phyloP scores from a whole-genome alignment of 306 rosid species.

The Coriaria nepalensis region DNA sequence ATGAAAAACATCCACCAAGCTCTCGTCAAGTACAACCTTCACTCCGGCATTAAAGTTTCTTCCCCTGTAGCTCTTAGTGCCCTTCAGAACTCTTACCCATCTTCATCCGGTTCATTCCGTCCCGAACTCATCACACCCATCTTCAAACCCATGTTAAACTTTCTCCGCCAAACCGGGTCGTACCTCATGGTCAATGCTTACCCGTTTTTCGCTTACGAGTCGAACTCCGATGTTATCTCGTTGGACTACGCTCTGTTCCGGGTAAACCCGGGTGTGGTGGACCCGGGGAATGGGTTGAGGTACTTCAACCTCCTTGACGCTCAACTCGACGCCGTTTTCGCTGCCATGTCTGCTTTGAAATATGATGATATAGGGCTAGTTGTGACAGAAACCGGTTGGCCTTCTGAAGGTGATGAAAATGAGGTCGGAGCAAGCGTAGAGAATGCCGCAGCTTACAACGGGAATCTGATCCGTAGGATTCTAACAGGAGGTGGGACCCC shows the following conservation, averaged over 20 bases:
- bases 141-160: slow-evolving; percentile 59
- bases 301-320: slow-evolving; percentile 80
- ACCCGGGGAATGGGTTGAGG: slow-evolving; percentile 66
- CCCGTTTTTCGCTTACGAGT: slow-evolving; percentile 90
- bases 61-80: slow-evolving; percentile 90
- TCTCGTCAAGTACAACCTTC: slow-evolving; percentile 38
- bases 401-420: slow-evolving; percentile 59
- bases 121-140: slow-evolving; percentile 54
- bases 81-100: slow-evolving; percentile 67
- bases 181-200: slow-evolving; percentile 86
- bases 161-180: slow-evolving; percentile 70
- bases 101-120: slow-evolving; percentile 82
- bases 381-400: slow-evolving; percentile 88
- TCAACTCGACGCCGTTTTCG: slow-evolving; percentile 89
- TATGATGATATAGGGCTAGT: slow-evolving; percentile 58
- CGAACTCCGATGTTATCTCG: slow-evolving; percentile 74
- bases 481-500: slow-evolving; percentile 71
- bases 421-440: slow-evolving; percentile 69
- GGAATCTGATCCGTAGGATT: slow-evolving; percentile 70
- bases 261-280: slow-evolving; percentile 64
- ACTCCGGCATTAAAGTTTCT: slow-evolving; percentile 53
- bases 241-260: slow-evolving; percentile 74
- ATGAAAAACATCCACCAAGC: slow-evolving; percentile 80
- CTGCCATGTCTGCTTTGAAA: slow-evolving; percentile 55
- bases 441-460: slow-evolving; percentile 89